Evolutionary conservation across 345 rosid species (phyloP).

Genomic region (Eucalyptus pauciflora): DNA sequence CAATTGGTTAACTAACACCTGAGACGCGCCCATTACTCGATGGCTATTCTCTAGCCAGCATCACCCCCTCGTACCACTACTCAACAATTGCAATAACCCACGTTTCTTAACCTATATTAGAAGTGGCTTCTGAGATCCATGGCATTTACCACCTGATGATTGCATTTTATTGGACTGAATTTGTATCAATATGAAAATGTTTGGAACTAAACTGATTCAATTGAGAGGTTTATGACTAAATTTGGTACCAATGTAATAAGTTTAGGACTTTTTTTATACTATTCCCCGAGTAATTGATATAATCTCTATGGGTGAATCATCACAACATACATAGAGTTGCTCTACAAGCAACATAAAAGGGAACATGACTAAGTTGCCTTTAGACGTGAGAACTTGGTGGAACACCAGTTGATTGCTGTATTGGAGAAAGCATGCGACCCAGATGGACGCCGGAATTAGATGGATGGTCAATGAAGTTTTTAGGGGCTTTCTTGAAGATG

Average conservation of each 20-base stretch:
- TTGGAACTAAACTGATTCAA: accelerated
- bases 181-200: accelerated
- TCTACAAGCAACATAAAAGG: too few relatives aligned
- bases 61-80: neutral
- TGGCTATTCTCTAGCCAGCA: neutral
- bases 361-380: neutral
- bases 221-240: accelerated
- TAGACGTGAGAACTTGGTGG: neutral
- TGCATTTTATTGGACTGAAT: too few relatives aligned
- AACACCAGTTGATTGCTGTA: too few relatives aligned
- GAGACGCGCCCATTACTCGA: neutral
- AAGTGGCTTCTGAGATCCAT: accelerated
- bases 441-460: too few relatives aligned
- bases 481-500: neutral
- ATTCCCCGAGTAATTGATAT: accelerated
- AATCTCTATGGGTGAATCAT: too few relatives aligned
- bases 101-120: neutral
- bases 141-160: neutral
- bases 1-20: neutral
- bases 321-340: too few relatives aligned
- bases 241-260: accelerated
- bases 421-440: accelerated
- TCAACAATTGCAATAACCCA: neutral
- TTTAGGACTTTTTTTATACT: accelerated
- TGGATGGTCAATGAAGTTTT: neutral